Evolutionary conservation across 163 green algal species (phyloP), one percentile per base, ranked within the genome.

Genomic region (Scenedesmus sp.): DNA sequence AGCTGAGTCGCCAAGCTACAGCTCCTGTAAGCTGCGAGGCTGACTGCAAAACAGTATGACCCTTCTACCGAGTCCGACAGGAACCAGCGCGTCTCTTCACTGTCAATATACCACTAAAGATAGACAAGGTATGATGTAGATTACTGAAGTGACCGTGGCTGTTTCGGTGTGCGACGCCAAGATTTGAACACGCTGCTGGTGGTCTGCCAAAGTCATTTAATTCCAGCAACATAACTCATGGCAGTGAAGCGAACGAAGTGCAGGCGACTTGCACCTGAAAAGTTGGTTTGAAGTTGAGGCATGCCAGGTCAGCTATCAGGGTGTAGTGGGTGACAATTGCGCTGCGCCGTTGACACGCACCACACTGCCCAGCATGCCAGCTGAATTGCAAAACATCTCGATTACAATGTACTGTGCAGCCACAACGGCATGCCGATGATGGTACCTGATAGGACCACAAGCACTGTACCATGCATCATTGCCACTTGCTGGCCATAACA

Each of bases 261-360:
- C 30, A 35, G 20, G 65, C 3, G 30, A 18, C 65, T 37, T 76
- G 65, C 65, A 40, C 65, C 30, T 9, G 30, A 1, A 37, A 6
- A n/a, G 18, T 40, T 40, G 65, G 30, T 76, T n/a, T n/a, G n/a
- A 16, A 65, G 24, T 35, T 7, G 65, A 76, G 30, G 30, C 26
- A 40, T 76, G 65, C 65, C 65, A 76, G 65, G 65, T 76, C 65
- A 76, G 65, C 65, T n/a, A 76, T 76, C 65, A 76, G 65, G 65
- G 65, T 76, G 65, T 30, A 76, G 65, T 5, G 26, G 26, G 65
- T 76, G 65, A 76, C 65, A 76, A 76, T 7, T 40, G 30, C 20
- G 6, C 30, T 40, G 18, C 7, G 65, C 65, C 7, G 30, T 22
- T 76, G 65, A 76, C 24, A 37, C 16, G 30, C 30, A 76, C 40